phyloP scores from a whole-genome alignment of 495 filamentous ascomycete species.

The Penicillium nucicola region DNA sequence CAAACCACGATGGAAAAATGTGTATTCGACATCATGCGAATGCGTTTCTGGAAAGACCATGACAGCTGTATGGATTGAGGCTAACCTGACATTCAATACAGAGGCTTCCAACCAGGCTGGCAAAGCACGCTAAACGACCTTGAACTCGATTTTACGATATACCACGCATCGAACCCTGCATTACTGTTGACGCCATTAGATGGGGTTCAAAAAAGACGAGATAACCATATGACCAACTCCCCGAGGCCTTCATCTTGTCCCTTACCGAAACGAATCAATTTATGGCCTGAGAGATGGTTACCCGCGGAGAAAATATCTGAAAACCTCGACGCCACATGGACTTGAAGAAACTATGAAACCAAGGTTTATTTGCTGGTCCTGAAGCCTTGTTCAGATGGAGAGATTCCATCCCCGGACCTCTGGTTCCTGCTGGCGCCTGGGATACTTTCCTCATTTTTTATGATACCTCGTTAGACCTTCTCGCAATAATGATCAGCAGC shows the following conservation, averaged over 20 bases:
- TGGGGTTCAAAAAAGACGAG: conserved; percentile 22
- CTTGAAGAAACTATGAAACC: neutral
- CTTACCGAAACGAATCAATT: neutral
- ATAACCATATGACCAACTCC: neutral
- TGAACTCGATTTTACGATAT: conserved; percentile 6
- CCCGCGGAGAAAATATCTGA: neutral
- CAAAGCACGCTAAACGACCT: conserved; percentile 39
- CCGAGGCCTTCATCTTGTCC: neutral
- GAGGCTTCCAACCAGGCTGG: conserved; percentile 53
- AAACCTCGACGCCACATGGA: neutral
- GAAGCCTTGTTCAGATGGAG: neutral
- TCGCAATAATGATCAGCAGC: conserved; percentile 6
- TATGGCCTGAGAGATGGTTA: neutral
- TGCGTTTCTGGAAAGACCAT: neutral
- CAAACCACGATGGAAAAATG: neutral
- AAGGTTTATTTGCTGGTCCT: neutral
- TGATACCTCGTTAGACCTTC: conserved; percentile 10
- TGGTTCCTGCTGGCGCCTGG: conserved; percentile 3
- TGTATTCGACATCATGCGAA: neutral
- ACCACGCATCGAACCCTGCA: conserved; percentile 12
- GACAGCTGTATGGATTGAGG: neutral
- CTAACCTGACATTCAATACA: conserved; percentile 20
- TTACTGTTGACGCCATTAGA: conserved; percentile 16
- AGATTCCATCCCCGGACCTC: neutral
- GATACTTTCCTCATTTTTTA: neutral